Conservation (phyloP, 805 yeast species). For the Saturnispora diversa region DNA sequence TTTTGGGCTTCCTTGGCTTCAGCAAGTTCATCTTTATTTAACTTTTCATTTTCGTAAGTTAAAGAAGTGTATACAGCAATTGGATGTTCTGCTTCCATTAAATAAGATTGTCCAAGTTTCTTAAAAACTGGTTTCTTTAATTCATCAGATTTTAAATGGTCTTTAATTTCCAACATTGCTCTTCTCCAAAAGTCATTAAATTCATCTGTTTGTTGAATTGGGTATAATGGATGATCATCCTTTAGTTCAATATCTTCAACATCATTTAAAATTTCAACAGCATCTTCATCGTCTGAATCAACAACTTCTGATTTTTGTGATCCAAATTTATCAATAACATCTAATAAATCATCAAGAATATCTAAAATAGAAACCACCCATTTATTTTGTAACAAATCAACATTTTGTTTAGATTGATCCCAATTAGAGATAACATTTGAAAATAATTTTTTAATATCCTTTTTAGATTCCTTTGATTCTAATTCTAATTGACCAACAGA, state of each 20-base stretch:
- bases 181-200: slow-evolving; percentile 54
- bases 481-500: slow-evolving; percentile 32
- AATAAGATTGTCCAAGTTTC: slow-evolving; percentile 52
- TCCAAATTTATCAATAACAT: slow-evolving; percentile 61
- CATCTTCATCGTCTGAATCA: slow-evolving; percentile 48
- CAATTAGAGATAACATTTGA: slow-evolving; percentile 41
- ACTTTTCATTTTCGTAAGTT: slow-evolving; percentile 34
- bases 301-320: slow-evolving; percentile 49
- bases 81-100: slow-evolving; percentile 60
- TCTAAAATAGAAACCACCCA: slow-evolving; percentile 44
- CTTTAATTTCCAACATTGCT: slow-evolving; percentile 27
- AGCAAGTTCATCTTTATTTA: slow-evolving; percentile 8
- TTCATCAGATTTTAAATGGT: slow-evolving; percentile 11
- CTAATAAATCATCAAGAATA: slow-evolving; percentile 59
- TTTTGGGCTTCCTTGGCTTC: slow-evolving; percentile 37
- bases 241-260: slow-evolving; percentile 33
- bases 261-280: slow-evolving; percentile 22
- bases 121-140: slow-evolving; percentile 31
- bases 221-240: slow-evolving; percentile 49
- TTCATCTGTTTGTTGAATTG: slow-evolving; percentile 29
- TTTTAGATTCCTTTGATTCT: slow-evolving; percentile 10
- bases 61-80: slow-evolving; percentile 46
- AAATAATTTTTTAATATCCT: slow-evolving; percentile 34
- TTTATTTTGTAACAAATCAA: slow-evolving; percentile 20
- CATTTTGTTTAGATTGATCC: slow-evolving; percentile 27